Evolutionary conservation across 441 rosid species (phyloP), one percentile per base, ranked within the genome.

Genomic region (Corymbia calophylla): DNA sequence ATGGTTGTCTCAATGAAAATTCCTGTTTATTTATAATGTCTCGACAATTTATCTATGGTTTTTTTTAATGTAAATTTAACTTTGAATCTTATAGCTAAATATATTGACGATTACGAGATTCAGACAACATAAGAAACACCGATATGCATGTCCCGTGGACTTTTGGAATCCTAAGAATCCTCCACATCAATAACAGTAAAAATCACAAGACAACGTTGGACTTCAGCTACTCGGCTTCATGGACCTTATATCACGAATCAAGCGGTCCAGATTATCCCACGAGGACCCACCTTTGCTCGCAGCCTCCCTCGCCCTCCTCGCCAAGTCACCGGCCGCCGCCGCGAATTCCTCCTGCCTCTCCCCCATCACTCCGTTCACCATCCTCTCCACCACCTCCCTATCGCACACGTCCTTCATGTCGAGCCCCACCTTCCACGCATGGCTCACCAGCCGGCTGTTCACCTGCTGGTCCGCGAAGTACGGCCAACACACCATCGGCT

Each of bases 361-460:
- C 18, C 25, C 62, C 87, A 86, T 86, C 62, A 86, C 58, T 32
- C 31, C 87, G 39, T 86, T n/a, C 9, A 53, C 87, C 44, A 53
- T 86, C 62, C 87, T 86, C 62, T 86, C 58, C 87, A 86, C 87
- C 58, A 53, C 87, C 89, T 18, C 73, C 86, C 90, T 56, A 5
- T 87, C 77, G 56, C 86, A 89, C 12, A 15, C 48, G 73, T 73
- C 88, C 90, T 89, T 80, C 88, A 89, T 39, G 90, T 87, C 88
- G 39, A 89, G 55, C 90, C 90, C 88, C 1, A 7, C 87, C 51
- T 87, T 86, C 90, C 90, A 89, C 1, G 25, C 87, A 44, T 56
- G 55, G 53, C 90, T 89, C 88, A 87, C 90, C n/a, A 89, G 35
- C 90, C 90, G 56, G 19, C 88, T 73, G 70, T 86, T 89, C 77